These are phyloP conservation scores for Trichoderma reesei DNA, from an alignment of 495 filamentous ascomycete species.

Conservation along the genomic window DNA sequence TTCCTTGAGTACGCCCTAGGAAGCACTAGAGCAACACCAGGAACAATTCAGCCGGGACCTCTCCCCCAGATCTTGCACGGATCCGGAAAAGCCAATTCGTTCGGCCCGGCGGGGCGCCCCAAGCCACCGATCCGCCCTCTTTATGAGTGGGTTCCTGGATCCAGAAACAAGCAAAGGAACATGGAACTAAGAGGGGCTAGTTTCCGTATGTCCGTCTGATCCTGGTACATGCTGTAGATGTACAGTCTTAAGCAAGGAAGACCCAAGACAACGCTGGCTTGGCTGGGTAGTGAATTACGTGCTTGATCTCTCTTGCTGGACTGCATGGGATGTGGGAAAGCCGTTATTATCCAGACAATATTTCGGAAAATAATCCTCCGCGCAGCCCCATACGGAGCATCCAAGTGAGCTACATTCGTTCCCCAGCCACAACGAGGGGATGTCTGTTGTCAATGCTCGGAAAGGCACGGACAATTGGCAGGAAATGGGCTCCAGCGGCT, in stretches of 20 bases:
- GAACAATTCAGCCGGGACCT: conserved; percentile 2
- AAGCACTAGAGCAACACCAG: not conserved
- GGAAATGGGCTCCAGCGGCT: not conserved
- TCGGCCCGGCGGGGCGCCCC: conserved; percentile 5
- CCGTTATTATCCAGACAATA: not conserved
- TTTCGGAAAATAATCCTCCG: not conserved
- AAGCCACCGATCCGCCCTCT: not conserved
- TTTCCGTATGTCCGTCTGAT: too few species aligned
- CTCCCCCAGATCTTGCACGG: not conserved
- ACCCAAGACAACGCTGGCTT: too few species aligned
- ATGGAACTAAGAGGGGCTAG: not conserved
- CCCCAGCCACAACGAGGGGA: not conserved
- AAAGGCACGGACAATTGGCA: not conserved
- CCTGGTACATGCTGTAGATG: too few species aligned
- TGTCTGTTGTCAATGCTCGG: not conserved
- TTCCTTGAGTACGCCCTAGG: too few species aligned
- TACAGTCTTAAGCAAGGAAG: too few species aligned
- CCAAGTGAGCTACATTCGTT: too few species aligned
- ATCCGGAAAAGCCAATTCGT: not conserved
- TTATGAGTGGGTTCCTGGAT: not conserved
- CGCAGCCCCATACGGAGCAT: not conserved
- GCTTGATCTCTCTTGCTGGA: not conserved
- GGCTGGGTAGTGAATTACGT: not conserved
- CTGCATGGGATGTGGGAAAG: not conserved
- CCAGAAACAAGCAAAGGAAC: not conserved